Percentiles rank a stretch among this genome's conserved stretches.
These are phyloP conservation scores for Gamsiella multidivaricata DNA, from an alignment of 192 early-diverging fungal species.

Conservation along the genomic window DNA sequence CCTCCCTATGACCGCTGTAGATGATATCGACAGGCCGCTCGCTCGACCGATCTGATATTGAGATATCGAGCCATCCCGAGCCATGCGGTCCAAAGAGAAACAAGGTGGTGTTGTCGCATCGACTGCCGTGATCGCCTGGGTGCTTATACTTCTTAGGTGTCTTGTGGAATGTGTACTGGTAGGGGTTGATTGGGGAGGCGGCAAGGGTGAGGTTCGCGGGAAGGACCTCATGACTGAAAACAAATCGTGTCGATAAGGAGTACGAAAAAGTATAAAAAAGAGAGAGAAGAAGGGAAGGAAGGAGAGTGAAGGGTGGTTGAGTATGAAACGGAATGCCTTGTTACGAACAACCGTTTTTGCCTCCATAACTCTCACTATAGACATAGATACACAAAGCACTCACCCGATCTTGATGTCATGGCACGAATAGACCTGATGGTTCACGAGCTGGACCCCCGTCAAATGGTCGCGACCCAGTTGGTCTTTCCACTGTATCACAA, in stretches of 20 bases:
- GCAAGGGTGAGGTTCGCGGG: slow-evolving; percentile 32
- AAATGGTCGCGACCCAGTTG: slow-evolving; percentile 15
- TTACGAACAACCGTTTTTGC: too few relatives aligned
- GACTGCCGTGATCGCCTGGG: slow-evolving; percentile 35
- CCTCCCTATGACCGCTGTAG: background rate
- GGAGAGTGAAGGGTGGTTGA: background rate
- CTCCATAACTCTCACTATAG: too few relatives aligned
- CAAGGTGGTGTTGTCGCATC: slow-evolving; percentile 41
- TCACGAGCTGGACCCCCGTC: slow-evolving; percentile 39
- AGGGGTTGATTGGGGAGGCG: slow-evolving; percentile 34
- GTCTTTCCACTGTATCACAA: slow-evolving; percentile 47
- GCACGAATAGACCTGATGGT: slow-evolving; percentile 33
- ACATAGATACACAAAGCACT: too few relatives aligned
- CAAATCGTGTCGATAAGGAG: too few relatives aligned
- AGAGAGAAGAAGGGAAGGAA: background rate
- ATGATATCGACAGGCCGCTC: slow-evolving; percentile 30
- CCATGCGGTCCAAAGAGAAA: slow-evolving; percentile 39
- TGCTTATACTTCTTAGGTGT: slow-evolving; percentile 35
- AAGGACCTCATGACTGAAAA: slow-evolving; percentile 17
- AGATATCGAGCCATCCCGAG: slow-evolving; percentile 49
- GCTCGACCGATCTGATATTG: slow-evolving; percentile 36
- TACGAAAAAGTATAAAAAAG: background rate
- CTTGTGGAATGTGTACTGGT: slow-evolving; percentile 42
- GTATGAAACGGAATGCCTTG: background rate
- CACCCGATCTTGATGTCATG: slow-evolving; percentile 51